Percentiles rank a stretch among this genome's conserved stretches.
These are phyloP conservation scores for Amauroascus verrucosus DNA, from an alignment of 2,329 filamentous ascomycete species.

Conservation along the genomic window DNA sequence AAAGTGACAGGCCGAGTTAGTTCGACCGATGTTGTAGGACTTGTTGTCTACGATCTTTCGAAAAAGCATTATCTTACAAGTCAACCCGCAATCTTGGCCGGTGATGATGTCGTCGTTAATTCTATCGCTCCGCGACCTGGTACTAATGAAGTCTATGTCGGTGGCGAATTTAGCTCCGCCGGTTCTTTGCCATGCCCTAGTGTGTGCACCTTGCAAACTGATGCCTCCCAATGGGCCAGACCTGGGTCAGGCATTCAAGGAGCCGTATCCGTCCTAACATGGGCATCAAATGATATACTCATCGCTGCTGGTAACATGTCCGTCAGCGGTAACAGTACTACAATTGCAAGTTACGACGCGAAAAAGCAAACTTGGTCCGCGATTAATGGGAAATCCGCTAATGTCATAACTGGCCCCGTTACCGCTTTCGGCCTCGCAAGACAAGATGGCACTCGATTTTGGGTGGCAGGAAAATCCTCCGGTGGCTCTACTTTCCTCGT, in stretches of 20 bases:
- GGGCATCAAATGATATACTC: constrained; percentile 61
- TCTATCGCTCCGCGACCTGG: constrained; percentile 63
- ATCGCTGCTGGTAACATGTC: constrained; percentile 69
- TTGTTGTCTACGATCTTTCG: constrained; percentile 69
- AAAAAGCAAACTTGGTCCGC: constrained; percentile 56
- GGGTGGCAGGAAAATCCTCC: constrained; percentile 63
- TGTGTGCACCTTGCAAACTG: constrained; percentile 68
- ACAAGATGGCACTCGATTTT: constrained; percentile 60
- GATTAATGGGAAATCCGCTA: constrained; percentile 46
- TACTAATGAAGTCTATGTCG: constrained; percentile 69
- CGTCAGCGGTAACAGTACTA: constrained; percentile 54
- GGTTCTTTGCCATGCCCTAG: constrained; percentile 72
- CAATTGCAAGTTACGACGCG: constrained; percentile 63
- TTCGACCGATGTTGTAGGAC: constrained; percentile 54
- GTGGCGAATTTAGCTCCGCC: constrained; percentile 71
- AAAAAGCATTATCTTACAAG: constrained; percentile 50
- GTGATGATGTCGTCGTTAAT: constrained; percentile 61
- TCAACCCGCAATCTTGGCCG: constrained; percentile 67
- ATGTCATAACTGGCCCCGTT: constrained; percentile 64
- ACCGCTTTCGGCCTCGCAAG: constrained; percentile 66
- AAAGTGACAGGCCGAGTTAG: constrained; percentile 61
- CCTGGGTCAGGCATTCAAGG: constrained; percentile 65
- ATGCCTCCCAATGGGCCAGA: constrained; percentile 64
- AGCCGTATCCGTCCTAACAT: constrained; percentile 60
- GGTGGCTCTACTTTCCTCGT: constrained; percentile 66